Percentiles rank a stretch among this genome's conserved stretches.
Conservation (phyloP, 306 rosid species). For the Malus fusca region DNA sequence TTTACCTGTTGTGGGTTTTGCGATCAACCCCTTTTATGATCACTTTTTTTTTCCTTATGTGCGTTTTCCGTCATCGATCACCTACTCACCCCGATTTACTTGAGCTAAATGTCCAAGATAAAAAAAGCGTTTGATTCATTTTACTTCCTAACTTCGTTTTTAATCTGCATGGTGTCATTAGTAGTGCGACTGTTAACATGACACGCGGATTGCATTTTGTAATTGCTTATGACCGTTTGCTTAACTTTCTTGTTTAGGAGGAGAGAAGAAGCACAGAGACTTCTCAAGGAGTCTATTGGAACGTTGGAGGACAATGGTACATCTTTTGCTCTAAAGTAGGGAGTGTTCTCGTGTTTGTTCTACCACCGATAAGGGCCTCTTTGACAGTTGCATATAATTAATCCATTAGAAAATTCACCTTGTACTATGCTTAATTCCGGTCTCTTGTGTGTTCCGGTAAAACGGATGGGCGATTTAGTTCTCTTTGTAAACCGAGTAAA, state of each 20-base stretch:
- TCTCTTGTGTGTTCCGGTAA: background rate
- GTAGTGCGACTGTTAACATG: background rate
- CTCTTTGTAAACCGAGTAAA: background rate
- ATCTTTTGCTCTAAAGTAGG: background rate
- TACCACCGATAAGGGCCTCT: background rate
- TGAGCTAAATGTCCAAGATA: background rate
- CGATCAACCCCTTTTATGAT: too few relatives aligned
- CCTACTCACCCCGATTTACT: too few relatives aligned
- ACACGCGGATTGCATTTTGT: background rate
- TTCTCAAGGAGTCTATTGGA: conserved; percentile 72
- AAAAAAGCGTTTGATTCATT: background rate
- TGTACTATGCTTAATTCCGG: background rate
- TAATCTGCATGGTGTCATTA: background rate
- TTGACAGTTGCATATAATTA: background rate
- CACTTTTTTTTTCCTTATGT: too few relatives aligned
- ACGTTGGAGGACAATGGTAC: conserved; percentile 51
- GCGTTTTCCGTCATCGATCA: too few relatives aligned
- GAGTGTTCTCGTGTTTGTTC: background rate
- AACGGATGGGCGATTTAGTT: background rate
- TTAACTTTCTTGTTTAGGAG: conserved; percentile 41
- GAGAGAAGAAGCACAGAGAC: conserved; percentile 72
- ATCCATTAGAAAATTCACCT: background rate
- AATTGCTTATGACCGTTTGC: background rate
- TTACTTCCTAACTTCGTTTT: background rate
- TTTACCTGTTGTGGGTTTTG: too few relatives aligned